These are phyloP conservation scores for Macrophomina pseudophaseolina DNA, from an alignment of 2,329 filamentous ascomycete genomes.

Conservation along the genomic window DNA sequence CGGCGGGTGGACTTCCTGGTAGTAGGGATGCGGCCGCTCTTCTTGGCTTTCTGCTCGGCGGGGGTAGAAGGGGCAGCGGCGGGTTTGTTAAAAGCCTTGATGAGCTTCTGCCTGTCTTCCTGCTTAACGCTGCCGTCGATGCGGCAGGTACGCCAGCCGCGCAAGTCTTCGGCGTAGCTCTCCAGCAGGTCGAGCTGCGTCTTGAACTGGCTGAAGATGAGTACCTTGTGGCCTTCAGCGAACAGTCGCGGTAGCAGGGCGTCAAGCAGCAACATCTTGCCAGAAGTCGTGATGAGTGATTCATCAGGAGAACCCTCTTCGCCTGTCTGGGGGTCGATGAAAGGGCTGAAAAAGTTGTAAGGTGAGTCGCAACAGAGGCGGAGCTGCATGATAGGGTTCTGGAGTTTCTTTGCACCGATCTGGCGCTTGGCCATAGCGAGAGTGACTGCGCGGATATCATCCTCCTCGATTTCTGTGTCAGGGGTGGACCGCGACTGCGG, in stretches of 20 bases:
- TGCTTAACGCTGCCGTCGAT: slow-evolving; percentile 90
- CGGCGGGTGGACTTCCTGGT: slow-evolving; percentile 22
- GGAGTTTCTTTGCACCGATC: slow-evolving; percentile 87
- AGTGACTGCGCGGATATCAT: slow-evolving; percentile 68
- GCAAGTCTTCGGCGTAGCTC: slow-evolving; percentile 80
- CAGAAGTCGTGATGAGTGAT: slow-evolving; percentile 81
- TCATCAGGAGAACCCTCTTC: slow-evolving; percentile 67
- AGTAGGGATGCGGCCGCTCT: too few species aligned
- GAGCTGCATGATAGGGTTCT: slow-evolving; percentile 90
- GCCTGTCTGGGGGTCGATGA: slow-evolving; percentile 54
- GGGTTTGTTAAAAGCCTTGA: slow-evolving; percentile 55
- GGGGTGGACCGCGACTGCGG: slow-evolving; percentile 39
- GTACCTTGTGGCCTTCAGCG: slow-evolving; percentile 77
- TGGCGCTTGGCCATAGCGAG: slow-evolving; percentile 83
- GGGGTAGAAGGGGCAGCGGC: slow-evolving; percentile 27
- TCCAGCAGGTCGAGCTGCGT: slow-evolving; percentile 90
- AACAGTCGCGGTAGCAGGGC: slow-evolving; percentile 80
- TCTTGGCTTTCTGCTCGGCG: slow-evolving; percentile 27
- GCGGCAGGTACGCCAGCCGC: slow-evolving; percentile 80
- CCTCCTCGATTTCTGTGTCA: slow-evolving; percentile 60
- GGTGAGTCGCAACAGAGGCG: slow-evolving; percentile 91
- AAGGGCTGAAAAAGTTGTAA: slow-evolving; percentile 96
- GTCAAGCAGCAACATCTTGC: slow-evolving; percentile 95
- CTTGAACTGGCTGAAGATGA: slow-evolving; percentile 97
- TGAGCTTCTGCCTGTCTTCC: slow-evolving; percentile 55